Conservation (phyloP, 441 rosid genomes). For the Cnidoscolus chayamansa region DNA sequence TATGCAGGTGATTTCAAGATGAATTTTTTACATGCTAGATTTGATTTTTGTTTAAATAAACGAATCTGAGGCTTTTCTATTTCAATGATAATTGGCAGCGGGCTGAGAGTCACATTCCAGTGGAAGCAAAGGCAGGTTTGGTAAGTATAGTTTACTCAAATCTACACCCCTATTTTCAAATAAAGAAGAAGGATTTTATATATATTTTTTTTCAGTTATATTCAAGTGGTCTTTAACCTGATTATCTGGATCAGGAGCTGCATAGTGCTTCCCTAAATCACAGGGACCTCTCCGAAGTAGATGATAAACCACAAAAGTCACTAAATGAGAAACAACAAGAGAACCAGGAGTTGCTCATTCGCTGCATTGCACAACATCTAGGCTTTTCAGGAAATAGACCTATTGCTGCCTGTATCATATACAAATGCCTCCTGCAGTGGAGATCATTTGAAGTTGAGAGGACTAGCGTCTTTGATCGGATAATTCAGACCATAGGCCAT, state of each 20-base stretch:
- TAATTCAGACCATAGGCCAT: slow-evolving; percentile 89
- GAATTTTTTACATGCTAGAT: not conserved
- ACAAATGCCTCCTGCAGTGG: slow-evolving; percentile 97
- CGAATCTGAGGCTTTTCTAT: slow-evolving; percentile 20
- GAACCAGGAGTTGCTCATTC: slow-evolving; percentile 92
- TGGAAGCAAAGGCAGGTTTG: slow-evolving; percentile 57
- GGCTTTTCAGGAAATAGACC: slow-evolving; percentile 87
- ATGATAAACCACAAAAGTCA: slow-evolving; percentile 87
- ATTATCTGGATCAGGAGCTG: slow-evolving; percentile 56
- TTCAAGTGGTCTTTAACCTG: slow-evolving; percentile 9
- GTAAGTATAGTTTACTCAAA: slow-evolving; percentile 35
- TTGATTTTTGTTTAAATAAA: slow-evolving; percentile 6
- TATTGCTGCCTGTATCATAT: slow-evolving; percentile 88
- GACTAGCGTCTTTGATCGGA: slow-evolving; percentile 89
- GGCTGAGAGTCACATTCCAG: slow-evolving; percentile 63
- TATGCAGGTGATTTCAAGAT: slow-evolving; percentile 58
- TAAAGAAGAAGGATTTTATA: not conserved
- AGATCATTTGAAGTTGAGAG: slow-evolving; percentile 98
- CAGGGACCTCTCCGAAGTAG: slow-evolving; percentile 65
- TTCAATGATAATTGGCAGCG: slow-evolving; percentile 52
- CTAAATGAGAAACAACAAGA: slow-evolving; percentile 98
- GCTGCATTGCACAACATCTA: slow-evolving; percentile 82
- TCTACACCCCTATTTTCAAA: not conserved
- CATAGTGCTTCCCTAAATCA: slow-evolving; percentile 72
- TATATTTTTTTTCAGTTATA: slow-evolving; percentile 1